Base-by-base conservation (phyloP, 1,284 basidiomycete species). In the Boletus smithii region DNA sequence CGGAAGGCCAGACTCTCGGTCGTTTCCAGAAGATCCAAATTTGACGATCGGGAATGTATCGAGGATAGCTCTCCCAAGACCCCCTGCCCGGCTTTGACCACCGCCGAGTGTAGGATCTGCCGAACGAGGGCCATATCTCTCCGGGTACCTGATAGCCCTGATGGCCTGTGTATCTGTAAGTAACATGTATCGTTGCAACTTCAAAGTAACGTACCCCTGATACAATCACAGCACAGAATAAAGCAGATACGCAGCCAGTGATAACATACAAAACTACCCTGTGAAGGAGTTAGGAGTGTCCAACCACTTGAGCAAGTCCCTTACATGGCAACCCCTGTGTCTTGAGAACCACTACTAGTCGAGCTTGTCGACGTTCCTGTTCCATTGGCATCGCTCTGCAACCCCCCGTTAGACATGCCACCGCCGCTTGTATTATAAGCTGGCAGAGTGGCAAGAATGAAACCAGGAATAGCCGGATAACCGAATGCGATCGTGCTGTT, bases 1-100 rank as follows among this genome's bases (percentile, higher is more conserved):
- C 16, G 53, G 27, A 42, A 30, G 27, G 37, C 30, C 11, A 20
- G 48, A 37, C 13, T 46, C 49, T 5, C 39, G 53, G 38, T 53
- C 48, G 33, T 50, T 40, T 17, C 47, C 47, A 20, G 58, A 49
- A 16, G 55, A 56, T 43, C 81, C 81, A 62, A 94, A 97, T 67
- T 93, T 91, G 68, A 95, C 85, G 49, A 95, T 73, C 2, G 93
- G 93, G 72, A 97, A 97, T 1, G 93, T 95, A 60, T 97, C 93
- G 45, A 97, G 73, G 46, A 97, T 92, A 22, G 94, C 93, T 26
- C 89, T 83, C 0, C 88, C 87, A 41, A 97, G 75, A 2, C 93
- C 90, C 33, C 79, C 73, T 0, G 91, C 85, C 7, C 88, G 81
- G 46, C 83, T 86, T 64, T 90, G 88, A 35, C 73, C 74, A 36